These are phyloP conservation scores for Diplodia sapinea DNA, from an alignment of 2,329 filamentous ascomycete species.

Conservation along the genomic window DNA sequence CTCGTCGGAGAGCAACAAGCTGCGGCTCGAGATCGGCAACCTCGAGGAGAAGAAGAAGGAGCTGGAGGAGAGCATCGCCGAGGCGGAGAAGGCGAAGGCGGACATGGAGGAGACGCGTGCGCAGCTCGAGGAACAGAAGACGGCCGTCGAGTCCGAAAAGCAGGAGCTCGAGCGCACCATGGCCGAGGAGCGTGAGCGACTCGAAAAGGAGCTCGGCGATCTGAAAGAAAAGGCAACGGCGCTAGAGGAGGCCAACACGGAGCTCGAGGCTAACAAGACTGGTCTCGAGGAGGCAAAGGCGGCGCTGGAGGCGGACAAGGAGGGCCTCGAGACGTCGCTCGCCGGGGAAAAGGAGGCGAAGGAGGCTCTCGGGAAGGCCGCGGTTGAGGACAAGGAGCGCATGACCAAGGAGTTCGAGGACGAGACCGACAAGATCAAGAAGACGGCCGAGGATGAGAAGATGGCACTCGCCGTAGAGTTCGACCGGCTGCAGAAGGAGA, in stretches of 20 bases:
- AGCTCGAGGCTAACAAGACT: conserved; percentile 52
- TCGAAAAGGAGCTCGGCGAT: conserved; percentile 51
- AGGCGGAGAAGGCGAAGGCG: conserved; percentile 52
- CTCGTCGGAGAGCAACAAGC: conserved; percentile 56
- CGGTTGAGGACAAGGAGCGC: conserved; percentile 44
- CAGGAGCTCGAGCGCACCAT: conserved; percentile 51
- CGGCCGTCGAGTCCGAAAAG: conserved; percentile 52
- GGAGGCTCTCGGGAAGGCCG: conserved; percentile 53
- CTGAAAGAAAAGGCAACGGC: conserved; percentile 51
- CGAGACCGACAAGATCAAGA: conserved; percentile 45
- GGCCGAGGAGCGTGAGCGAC: conserved; percentile 43
- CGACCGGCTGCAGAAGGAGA: conserved; percentile 40
- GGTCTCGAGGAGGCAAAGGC: conserved; percentile 42
- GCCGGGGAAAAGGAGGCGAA: conserved; percentile 44
- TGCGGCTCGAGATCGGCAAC: conserved; percentile 58
- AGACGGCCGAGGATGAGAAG: conserved; percentile 47
- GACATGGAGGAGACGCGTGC: conserved; percentile 43
- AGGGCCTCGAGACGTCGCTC: conserved; percentile 48
- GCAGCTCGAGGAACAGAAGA: conserved; percentile 43
- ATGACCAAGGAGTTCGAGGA: conserved; percentile 51
- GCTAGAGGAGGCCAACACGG: conserved; percentile 53
- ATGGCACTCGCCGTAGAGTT: conserved; percentile 49
- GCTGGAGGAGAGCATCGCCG: conserved; percentile 54
- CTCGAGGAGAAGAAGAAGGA: conserved; percentile 61
- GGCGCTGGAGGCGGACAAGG: conserved; percentile 43